Percentiles rank a stretch among this genome's conserved stretches.
phyloP scores from a whole-genome alignment of 441 rosid genomes.

The Dalechampia spathulata region DNA sequence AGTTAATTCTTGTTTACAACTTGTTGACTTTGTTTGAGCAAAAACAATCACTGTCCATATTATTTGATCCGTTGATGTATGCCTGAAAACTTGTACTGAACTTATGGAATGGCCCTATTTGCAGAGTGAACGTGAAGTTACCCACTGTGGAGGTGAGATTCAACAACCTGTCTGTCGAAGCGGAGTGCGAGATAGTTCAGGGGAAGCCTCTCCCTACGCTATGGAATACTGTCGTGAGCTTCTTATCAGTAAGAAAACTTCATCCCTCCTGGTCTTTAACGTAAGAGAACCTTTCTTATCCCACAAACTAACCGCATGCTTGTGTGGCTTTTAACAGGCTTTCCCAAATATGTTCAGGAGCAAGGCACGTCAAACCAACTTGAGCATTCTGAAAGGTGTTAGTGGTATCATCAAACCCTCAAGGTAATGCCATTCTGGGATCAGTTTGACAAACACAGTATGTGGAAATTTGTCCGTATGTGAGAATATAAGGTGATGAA shows the following conservation, averaged over 20 bases:
- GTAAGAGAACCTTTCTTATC: neutral
- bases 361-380: slow-evolving; percentile 19
- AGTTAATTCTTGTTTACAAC: too few species aligned
- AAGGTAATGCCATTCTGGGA: slow-evolving; percentile 35
- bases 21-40: too few species aligned
- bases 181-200: slow-evolving; percentile 36
- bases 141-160: slow-evolving; percentile 54
- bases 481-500: too few species aligned
- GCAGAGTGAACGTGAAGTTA: slow-evolving; percentile 39
- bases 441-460: too few species aligned
- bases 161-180: slow-evolving; percentile 38
- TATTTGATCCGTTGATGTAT: too few species aligned
- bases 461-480: too few species aligned
- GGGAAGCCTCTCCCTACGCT: slow-evolving; percentile 57
- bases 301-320: neutral
- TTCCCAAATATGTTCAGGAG: neutral
- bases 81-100: too few species aligned
- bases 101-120: neutral
- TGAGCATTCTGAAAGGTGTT: slow-evolving; percentile 35
- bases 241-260: slow-evolving; percentile 30
- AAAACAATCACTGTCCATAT: neutral
- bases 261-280: too few species aligned
- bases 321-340: neutral
- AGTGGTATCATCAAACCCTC: slow-evolving; percentile 45
- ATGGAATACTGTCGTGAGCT: slow-evolving; percentile 37